Evolutionary conservation across 805 yeast genomes (phyloP), one percentile per base, ranked within the genome.

Genomic region (Ogataea siamensis): DNA sequence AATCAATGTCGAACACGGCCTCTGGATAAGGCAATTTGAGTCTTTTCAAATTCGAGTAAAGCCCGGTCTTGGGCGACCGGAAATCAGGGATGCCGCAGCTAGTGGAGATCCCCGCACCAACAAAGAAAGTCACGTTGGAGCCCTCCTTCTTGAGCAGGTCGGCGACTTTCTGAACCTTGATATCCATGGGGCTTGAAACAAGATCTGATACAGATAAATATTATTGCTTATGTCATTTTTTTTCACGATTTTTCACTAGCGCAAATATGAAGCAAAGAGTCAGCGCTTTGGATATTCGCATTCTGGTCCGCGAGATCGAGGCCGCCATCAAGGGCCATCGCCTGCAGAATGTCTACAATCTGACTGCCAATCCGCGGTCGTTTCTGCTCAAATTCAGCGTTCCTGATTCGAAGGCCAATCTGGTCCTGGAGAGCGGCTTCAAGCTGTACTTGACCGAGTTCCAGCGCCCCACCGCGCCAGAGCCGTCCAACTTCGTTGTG

Each of bases 41-140:
- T 46, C 77, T 71, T 14, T 82, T 70, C 35, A 91, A 66, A 57
- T 91, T 91, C 46, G 88, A 76, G 54, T 91, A 91, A 5, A 91
- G 71, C 0, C 95, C 95, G 1, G 98, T 91, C 28, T 78, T 74
- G 1, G 97, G 97, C 13, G 94, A 80, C 49, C 98, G 70, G 59
- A 91, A 91, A 59, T 91, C 99, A 0, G 98, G 99, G 31, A 89
- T 91, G 0, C 98, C 99, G 32, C 95, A 88, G 3, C 85, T 70
- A 0, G 98, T 91, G 2, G 96, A 87, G 26, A 88, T 80, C 1
- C 99, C 99, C 0, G 99, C 99, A 1, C 99, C 99, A 7, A 80
- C 81, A 64, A 83, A 74, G 52, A 84, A 79, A 0, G 80, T 74
- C 5, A 82, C 73, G 46, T 74, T 73, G 4, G 53, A 26, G 6